Conservation (phyloP, 106 monocot species). For the Narthecium ossifragum region DNA sequence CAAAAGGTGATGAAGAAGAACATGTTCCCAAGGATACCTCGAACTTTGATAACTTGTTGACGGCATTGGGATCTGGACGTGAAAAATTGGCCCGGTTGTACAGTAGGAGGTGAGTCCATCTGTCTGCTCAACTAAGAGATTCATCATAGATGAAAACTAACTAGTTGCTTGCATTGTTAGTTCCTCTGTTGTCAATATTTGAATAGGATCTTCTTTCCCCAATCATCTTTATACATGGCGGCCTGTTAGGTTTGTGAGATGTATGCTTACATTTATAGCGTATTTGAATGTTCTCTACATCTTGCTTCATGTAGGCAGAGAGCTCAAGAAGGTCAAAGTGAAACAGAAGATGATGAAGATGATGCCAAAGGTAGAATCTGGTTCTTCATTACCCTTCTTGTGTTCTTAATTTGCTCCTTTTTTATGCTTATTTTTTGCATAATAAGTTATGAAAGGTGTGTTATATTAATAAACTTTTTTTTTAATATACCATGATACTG, state of each 20-base stretch:
- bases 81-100: neutral
- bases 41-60: neutral
- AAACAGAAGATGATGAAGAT: conserved; percentile 5
- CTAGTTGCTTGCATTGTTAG: too few relatives aligned
- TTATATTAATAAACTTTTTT: too few relatives aligned
- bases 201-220: too few relatives aligned
- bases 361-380: neutral
- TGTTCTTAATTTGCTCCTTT: too few relatives aligned
- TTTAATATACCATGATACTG: too few relatives aligned
- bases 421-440: too few relatives aligned
- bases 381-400: too few relatives aligned
- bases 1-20: neutral
- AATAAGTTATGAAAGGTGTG: too few relatives aligned
- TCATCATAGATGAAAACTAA: too few relatives aligned
- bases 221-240: too few relatives aligned
- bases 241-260: too few relatives aligned
- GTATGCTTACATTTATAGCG: neutral
- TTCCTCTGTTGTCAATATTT: too few relatives aligned
- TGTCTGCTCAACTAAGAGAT: neutral
- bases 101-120: neutral
- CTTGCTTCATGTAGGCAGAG: conserved; percentile 3
- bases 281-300: conserved; percentile 7
- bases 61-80: neutral
- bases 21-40: neutral
- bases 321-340: conserved; percentile 12